Percentiles rank a stretch among this genome's conserved stretches.
Conservation (phyloP, 176 grass and related monocot species). For the Oryza nivara region DNA sequence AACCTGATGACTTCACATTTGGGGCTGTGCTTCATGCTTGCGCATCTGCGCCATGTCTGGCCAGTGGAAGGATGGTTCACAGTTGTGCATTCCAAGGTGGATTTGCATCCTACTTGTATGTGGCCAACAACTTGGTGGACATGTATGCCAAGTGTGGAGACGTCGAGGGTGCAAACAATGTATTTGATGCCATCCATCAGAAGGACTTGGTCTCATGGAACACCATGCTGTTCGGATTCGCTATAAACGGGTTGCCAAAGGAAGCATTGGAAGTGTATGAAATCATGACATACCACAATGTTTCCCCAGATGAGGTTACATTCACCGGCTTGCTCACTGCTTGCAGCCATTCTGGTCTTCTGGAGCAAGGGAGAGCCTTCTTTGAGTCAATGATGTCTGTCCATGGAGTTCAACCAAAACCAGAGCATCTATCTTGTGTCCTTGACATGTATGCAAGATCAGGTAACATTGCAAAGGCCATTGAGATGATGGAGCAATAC, state of each 20-base stretch:
- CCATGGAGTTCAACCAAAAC: conserved; percentile 49
- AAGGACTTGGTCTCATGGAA: conserved; percentile 77
- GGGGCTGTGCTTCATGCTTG: conserved; percentile 63
- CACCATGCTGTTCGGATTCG: conserved; percentile 60
- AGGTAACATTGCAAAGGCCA: conserved; percentile 35
- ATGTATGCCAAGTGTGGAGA: conserved; percentile 77
- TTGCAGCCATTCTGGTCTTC: conserved; percentile 63
- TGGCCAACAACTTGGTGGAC: conserved; percentile 68
- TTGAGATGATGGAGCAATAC: conserved; percentile 19
- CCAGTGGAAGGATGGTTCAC: conserved; percentile 62
- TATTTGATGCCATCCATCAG: conserved; percentile 28
- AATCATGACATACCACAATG: conserved; percentile 34
- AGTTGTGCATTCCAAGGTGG: conserved; percentile 40
- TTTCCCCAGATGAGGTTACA: conserved; percentile 56
- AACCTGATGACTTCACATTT: conserved; percentile 60
- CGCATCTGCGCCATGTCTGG: conserved; percentile 26
- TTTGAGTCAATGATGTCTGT: conserved; percentile 53
- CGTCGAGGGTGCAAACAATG: conserved; percentile 31
- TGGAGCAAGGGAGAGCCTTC: conserved; percentile 50
- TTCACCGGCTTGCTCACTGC: conserved; percentile 58
- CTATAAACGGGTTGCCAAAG: conserved; percentile 49
- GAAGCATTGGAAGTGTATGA: conserved; percentile 42
- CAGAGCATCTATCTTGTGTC: conserved; percentile 56
- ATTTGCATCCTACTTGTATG: conserved; percentile 52
- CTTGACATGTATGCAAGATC: conserved; percentile 70